A percentile compares a stretch with the other conserved stretches of the same genome.
Evolutionary conservation across 345 rosid genomes (phyloP).

Genomic region (Lepidium africanum): DNA sequence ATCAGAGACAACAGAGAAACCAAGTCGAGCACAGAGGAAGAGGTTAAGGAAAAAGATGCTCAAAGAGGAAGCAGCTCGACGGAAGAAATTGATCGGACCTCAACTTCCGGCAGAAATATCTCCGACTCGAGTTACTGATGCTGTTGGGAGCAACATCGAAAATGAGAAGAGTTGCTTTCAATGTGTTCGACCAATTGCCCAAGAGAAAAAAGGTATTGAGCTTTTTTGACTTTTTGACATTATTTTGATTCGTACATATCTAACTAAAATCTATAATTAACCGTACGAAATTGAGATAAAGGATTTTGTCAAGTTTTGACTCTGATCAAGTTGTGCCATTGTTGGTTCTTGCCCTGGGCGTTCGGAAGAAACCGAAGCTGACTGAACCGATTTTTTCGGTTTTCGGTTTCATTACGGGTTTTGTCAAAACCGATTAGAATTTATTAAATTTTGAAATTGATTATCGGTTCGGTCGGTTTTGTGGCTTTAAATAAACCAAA

Average conservation of each 20-base stretch:
- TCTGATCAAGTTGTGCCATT: neutral
- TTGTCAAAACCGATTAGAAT: too few species aligned
- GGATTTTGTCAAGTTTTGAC: neutral
- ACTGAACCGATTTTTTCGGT: too few species aligned
- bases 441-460: too few species aligned
- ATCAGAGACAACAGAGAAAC: conserved; percentile 23
- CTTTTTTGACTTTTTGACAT: neutral
- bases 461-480: too few species aligned
- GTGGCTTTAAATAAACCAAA: too few species aligned
- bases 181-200: conserved; percentile 53
- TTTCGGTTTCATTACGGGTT: too few species aligned
- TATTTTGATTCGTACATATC: neutral
- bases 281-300: neutral
- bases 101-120: conserved; percentile 29
- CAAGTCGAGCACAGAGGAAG: conserved; percentile 71
- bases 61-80: conserved; percentile 46
- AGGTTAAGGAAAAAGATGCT: conserved; percentile 62
- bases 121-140: neutral
- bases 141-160: neutral
- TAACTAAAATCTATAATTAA: neutral
- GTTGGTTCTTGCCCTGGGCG: too few species aligned
- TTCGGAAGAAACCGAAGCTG: too few species aligned
- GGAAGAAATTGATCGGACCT: conserved; percentile 58
- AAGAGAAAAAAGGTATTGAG: conserved; percentile 12
- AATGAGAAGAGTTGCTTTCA: neutral